A percentile compares a stretch with the other conserved stretches of the same genome.
phyloP scores from a whole-genome alignment of 2,329 filamentous ascomycete genomes.

The Mycogone perniciosa region DNA sequence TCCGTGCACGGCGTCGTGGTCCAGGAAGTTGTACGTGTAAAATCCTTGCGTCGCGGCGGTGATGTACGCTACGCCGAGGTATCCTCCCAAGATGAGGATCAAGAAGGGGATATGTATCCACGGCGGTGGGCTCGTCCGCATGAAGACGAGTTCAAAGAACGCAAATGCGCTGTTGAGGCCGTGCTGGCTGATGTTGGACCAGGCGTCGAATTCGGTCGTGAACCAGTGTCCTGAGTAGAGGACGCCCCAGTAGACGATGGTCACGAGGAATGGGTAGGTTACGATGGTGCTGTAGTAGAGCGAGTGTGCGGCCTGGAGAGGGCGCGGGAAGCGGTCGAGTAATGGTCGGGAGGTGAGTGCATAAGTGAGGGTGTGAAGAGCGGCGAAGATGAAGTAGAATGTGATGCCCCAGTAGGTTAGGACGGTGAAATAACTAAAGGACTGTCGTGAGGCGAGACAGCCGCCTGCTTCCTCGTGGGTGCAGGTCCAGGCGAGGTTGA shows the following conservation, averaged over 20 bases:
- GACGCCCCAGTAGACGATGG: conserved; percentile 63
- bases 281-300: conserved; percentile 58
- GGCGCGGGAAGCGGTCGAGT: conserved; percentile 53
- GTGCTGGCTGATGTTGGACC: conserved; percentile 67
- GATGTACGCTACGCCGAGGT: conserved; percentile 68
- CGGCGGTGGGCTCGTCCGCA: conserved; percentile 54
- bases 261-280: conserved; percentile 62
- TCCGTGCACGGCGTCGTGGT: conserved; percentile 49
- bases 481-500: conserved; percentile 61
- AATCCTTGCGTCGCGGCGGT: conserved; percentile 63
- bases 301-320: conserved; percentile 58
- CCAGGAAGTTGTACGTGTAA: conserved; percentile 75
- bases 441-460: conserved; percentile 41
- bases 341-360: conserved; percentile 46
- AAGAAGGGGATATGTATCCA: conserved; percentile 63
- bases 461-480: conserved; percentile 39
- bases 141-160: conserved; percentile 66
- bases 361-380: conserved; percentile 65
- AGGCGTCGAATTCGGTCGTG: conserved; percentile 44
- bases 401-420: conserved; percentile 76
- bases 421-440: conserved; percentile 78
- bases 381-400: conserved; percentile 68
- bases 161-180: conserved; percentile 67
- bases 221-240: conserved; percentile 51
- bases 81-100: conserved; percentile 63